Conservation (phyloP, 2,329 filamentous ascomycete species). For the Cytospora schulzeri region DNA sequence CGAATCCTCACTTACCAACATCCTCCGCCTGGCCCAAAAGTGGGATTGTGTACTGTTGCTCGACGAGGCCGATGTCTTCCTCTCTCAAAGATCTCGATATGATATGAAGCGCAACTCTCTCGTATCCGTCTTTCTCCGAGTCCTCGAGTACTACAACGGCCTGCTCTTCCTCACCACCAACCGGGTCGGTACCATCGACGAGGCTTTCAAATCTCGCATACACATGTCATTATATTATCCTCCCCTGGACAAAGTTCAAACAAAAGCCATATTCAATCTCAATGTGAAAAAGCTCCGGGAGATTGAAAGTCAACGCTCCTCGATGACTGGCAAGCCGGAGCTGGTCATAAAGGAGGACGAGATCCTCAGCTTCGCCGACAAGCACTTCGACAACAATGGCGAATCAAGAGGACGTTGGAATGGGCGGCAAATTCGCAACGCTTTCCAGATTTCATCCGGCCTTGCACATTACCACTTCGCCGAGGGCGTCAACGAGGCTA, state of each 20-base stretch:
- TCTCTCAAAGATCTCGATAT: conserved; percentile 31
- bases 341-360: conserved; percentile 6
- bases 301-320: not conserved
- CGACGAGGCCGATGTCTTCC: conserved; percentile 46
- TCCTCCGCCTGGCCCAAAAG: conserved; percentile 34
- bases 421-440: conserved; percentile 39
- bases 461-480: conserved; percentile 4
- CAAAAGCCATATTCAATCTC: conserved; percentile 23
- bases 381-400: not conserved
- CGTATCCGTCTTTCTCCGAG: not conserved
- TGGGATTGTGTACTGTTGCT: conserved; percentile 46
- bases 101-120: conserved; percentile 36
- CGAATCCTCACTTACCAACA: conserved; percentile 32
- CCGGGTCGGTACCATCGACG: conserved; percentile 34
- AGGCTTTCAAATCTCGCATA: conserved; percentile 33
- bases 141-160: conserved; percentile 36
- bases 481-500: not conserved
- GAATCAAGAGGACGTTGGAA: conserved; percentile 35
- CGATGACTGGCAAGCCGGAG: conserved; percentile 25
- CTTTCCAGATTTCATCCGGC: conserved; percentile 35
- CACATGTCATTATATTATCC: conserved; percentile 38
- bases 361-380: not conserved
- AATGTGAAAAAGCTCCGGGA: conserved; percentile 4
- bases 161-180: conserved; percentile 43
- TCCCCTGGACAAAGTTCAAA: conserved; percentile 12